Conservation (phyloP, 164 flowering plant species). For the Macadamia tetraphylla region DNA sequence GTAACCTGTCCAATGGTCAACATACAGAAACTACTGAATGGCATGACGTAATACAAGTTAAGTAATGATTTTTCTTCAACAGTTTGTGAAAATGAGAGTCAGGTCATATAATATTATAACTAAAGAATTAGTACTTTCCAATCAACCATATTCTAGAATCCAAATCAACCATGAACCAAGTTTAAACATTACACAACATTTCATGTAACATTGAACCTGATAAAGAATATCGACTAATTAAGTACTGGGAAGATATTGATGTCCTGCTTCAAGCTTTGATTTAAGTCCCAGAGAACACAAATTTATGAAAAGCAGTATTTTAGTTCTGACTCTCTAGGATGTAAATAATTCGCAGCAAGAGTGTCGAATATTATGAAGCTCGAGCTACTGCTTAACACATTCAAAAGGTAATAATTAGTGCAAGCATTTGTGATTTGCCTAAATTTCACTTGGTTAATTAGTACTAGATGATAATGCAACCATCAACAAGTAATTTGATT, state of each 20-base stretch:
- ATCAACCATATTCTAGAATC: background rate
- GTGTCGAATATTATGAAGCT: background rate
- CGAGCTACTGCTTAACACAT: background rate
- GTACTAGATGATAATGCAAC: no score
- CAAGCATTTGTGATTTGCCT: background rate
- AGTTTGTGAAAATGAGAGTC: background rate
- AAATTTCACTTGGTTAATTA: no score
- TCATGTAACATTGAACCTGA: no score
- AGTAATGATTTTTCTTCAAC: background rate
- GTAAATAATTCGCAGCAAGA: background rate
- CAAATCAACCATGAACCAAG: background rate
- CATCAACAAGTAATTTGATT: no score
- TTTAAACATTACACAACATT: background rate
- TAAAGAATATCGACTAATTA: no score
- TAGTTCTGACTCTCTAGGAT: background rate
- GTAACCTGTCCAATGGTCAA: constrained; percentile 2
- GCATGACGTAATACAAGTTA: background rate
- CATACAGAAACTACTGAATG: background rate
- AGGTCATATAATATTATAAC: background rate
- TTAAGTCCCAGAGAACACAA: background rate
- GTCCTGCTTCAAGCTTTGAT: constrained; percentile 8
- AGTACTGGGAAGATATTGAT: no score
- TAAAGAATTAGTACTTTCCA: background rate
- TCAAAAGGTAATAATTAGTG: no score
- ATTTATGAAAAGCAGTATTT: background rate